Base-by-base conservation (phyloP, 2,329 filamentous ascomycete species). In the Beauveria sp. region DNA sequence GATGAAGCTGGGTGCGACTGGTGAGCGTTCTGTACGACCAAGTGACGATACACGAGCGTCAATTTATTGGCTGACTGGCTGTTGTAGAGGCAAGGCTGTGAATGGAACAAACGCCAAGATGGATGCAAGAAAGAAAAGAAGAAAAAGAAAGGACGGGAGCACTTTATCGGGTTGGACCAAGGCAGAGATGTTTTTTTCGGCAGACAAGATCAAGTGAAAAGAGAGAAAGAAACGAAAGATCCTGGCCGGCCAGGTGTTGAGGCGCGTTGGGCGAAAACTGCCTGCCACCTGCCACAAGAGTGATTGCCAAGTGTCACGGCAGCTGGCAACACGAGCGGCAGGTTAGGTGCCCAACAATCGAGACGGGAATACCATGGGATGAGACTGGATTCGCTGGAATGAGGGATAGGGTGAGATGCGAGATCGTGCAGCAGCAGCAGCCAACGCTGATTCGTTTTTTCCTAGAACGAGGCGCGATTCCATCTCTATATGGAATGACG, bases 281-380 rank as follows among this genome's bases (percentile, higher is more conserved):
- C 43, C 56, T 59, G 56, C 56, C 56, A 59, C 56, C 56, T 59
- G 56, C 56, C 56, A 59, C 56, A 59, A 51, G 40, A 47, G 56
- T 46, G 48, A 41, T 59, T 59, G 56, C 56, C 56, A 59, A 59
- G 56, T 59, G 56, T 52, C 56, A 53, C 56, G 56, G 56, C 56
- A 59, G 56, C 56, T 52, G 56, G 56, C 56, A 59, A 53, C 56
- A 41, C 30, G 30, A 43, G 24, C 47, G 44, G 55, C 46, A 44
- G 34, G 5, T 18, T 55, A 5, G 22, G 46, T 37, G 55, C 55
- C 55, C 46, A 51, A 41, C 16, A 41, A 43, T n/a, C 26, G 22
- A 40, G 55, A 46, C 28, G 55, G 30, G 16, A 26, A 37, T 30
- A 46, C 20, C 30, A 48, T 40, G 52, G 52, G 20, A 53, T 40